Base-by-base conservation (phyloP, 139 green algal species). In the Spirogloea muscicola region DNA sequence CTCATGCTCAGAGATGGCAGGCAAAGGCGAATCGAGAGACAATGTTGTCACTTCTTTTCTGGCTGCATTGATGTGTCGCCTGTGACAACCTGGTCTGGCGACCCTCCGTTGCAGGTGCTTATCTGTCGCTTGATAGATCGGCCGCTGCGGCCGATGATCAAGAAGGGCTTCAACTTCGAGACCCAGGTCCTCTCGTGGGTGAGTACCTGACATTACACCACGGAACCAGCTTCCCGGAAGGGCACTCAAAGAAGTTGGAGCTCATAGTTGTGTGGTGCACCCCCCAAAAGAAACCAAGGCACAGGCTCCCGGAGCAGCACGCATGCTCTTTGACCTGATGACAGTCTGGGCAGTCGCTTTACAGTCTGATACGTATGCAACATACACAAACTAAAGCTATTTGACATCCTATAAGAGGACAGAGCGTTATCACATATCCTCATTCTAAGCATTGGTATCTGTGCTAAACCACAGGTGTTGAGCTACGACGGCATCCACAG, bases 81-180 rank as follows among this genome's bases (percentile, higher is more conserved):
- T n/a, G n/a, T n/a, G n/a, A n/a, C n/a, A n/a, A n/a, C n/a, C n/a
- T n/a, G n/a, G n/a, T n/a, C n/a, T 51, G 43, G 10, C 43, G 13
- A 51, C 43, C 10, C 43, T 51, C 13, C 10, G 7, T 18, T 42
- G 2, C 36, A 98, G 67, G 85, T 94, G 46, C 72, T 98, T 68
- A 85, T 90, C 18, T 88, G 87, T 0, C 80, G 94, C 0, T 84
- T 99, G 10, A 88, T 97, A 5, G 94, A 99, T 85, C 84, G 94
- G 3, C 92, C 94, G 18, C 73, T 99, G 9, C 82, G 94, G 46
- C 94, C 94, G 49, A 91, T 98, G 88, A 91, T 98, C 59, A 77
- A 79, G 1, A 83, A 90, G 48, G 92, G 92, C 6, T 98, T 92
- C 89, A 75, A 80, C 6, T 86, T 89, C 61, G 91, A 96, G 33